Base-by-base conservation (phyloP, 192 early-diverging fungal species). In the Mortierella alpina region DNA sequence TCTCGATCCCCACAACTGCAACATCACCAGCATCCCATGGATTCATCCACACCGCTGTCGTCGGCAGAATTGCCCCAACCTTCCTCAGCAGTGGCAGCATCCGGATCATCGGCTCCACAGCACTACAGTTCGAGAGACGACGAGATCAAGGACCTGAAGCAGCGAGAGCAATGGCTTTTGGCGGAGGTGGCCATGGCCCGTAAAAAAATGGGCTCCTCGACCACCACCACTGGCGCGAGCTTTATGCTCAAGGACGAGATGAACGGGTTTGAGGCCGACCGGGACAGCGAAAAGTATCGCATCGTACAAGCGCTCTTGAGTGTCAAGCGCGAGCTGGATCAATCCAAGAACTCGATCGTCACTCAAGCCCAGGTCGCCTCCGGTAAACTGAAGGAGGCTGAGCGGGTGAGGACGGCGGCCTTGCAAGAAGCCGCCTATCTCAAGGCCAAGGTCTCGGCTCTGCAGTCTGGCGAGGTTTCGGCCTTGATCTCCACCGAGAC, bases 391-490 rank as follows among this genome's bases (percentile, higher is more conserved):
- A 73, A 72, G 10, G 83, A 86, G 39, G 83, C 87, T n/a, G 87
- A 90, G 56, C 68, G 83, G 17, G 82, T 86, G 22, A 81, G 86
- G 7, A 84, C 84, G 2, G 89, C 87, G 7, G 89, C 89, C 4
- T 63, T 90, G 45, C 83, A 90, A 58, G 89, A 90, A 55, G 87
- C 89, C 9, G 84, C 84, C 0, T 88, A 88, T 46, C 84, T 86
- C 40, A 88, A 87, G 68, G 82, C 87, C 6, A 86, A 87, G 60
- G 83, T 86, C 22, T 74, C 83, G 11, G 89, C 89, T 2, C 56
- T 90, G 8, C 75, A 86, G 23, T 75, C 75, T 7, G 83, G 83
- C 2, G 79, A 86, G 51, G 62, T 56, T 23, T 68, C 72, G 14
- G 59, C 70, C 6, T 59, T 89, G 14, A 74, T 70, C 2, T 45